Base-by-base conservation (phyloP, 129 eudicot species). In the Calendula officinalis region DNA sequence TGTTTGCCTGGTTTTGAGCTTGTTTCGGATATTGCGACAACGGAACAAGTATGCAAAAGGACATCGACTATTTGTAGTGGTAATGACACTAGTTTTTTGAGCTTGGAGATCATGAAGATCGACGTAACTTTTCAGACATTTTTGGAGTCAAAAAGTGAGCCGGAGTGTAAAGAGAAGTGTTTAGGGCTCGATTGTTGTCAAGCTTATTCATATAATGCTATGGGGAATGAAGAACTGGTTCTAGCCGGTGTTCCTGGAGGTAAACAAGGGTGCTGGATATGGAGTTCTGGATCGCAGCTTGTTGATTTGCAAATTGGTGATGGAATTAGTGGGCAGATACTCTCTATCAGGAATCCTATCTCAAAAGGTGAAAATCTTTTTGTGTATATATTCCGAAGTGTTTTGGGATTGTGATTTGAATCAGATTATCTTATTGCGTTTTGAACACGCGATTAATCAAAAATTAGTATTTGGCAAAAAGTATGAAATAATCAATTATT, bases 1-100 rank as follows among this genome's bases (percentile, higher is more conserved):
- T 85, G 92, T 48, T 66, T 85, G 72, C 79, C 72, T 1, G 92
- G 88, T 6, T 85, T 71, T 14, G 71, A 73, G 32, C 74, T 58
- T 2, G 36, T 74, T 33, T 55, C 72, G 8, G 78, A 74, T 34
- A 4, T 55, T 1, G 22, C 37, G 4, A 17, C 72, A 39, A 4
- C 36, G 4, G 72, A 74, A 12, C 5, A 74, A 48, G 57, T 42
- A 13, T 84, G 90, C 75, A 52, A 38, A 34, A 56, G 78, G 56
- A 65, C 64, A 7, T 47, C 81, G 0, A 68, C 22, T 0, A 50
- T 72, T 11, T 74, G 78, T 38, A 74, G 45, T 34, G 78, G 78
- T 2, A 74, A 74, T 10, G 78, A 74, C 22, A 66, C 67, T 14
- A 66, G 6, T 11, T 74, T 74, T 46, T 14, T 47, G 12, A 51